phyloP scores from a whole-genome alignment of 1,139 yeast species.

The Scheffersomyces quercinus region DNA sequence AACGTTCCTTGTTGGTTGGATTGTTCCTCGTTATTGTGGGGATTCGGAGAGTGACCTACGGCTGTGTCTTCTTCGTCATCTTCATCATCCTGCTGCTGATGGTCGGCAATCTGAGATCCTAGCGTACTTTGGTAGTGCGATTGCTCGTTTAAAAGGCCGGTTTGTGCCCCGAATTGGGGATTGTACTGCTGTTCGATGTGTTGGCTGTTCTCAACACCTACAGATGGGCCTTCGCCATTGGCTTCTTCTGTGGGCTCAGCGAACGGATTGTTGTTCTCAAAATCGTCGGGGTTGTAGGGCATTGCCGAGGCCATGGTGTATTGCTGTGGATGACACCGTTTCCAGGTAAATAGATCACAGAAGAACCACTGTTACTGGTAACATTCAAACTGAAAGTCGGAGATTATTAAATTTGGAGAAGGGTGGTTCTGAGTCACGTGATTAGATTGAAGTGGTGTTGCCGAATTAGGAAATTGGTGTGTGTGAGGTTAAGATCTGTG shows the following conservation, averaged over 20 bases:
- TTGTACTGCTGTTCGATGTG: not conserved
- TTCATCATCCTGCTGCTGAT: slow-evolving; percentile 7
- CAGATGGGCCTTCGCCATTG: not conserved
- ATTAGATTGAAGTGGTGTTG: no score
- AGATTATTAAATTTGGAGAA: not conserved
- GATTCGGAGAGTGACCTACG: not conserved
- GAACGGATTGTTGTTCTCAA: slow-evolving; percentile 66
- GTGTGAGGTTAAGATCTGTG: no score
- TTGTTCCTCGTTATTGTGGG: slow-evolving; percentile 4
- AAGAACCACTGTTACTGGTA: no score
- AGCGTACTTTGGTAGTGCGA: no score
- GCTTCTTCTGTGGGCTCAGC: slow-evolving; percentile 30
- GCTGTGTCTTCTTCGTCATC: not conserved
- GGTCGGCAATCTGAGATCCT: not conserved
- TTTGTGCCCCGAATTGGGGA: no score
- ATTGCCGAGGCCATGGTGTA: slow-evolving; percentile 51
- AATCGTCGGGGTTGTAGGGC: slow-evolving; percentile 67
- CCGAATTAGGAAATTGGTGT: no score
- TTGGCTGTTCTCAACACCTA: not conserved
- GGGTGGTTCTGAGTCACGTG: not conserved
- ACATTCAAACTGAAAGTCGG: no score
- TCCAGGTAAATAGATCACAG: no score
- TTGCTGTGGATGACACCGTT: no score
- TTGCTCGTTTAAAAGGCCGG: no score
- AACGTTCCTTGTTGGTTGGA: slow-evolving; percentile 14